These are phyloP conservation scores for Cyathus olla DNA, from an alignment of 1,284 basidiomycete species.

Conservation along the genomic window DNA sequence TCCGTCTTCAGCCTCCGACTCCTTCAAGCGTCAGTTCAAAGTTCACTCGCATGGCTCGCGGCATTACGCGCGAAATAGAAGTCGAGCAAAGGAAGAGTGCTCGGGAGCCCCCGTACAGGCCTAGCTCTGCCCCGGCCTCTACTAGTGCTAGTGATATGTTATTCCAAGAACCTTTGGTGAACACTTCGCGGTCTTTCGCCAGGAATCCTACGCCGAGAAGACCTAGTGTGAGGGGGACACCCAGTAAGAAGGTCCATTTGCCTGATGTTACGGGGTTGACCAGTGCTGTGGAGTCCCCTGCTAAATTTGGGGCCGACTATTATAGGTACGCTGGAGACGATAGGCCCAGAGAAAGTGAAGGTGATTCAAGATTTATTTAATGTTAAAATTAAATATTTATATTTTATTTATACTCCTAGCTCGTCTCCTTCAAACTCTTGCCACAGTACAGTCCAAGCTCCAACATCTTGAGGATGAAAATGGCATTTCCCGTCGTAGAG, in stretches of 20 bases:
- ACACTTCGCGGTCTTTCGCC: conserved; percentile 1
- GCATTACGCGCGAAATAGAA: conserved; percentile 64
- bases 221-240: conserved; percentile 22
- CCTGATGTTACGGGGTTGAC: conserved; percentile 87
- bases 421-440: conserved; percentile 70
- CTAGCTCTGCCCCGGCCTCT: conserved; percentile 13
- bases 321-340: conserved; percentile 57
- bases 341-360: conserved; percentile 68
- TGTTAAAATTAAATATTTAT: not conserved
- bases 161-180: not conserved
- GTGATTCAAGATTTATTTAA: conserved; percentile 40
- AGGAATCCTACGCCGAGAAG: conserved; percentile 27
- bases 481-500: conserved; percentile 78
- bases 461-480: conserved; percentile 85
- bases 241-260: conserved; percentile 57
- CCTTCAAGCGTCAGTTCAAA: conserved; percentile 62
- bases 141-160: conserved; percentile 39
- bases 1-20: conserved; percentile 67
- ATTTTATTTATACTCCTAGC: conserved; percentile 43
- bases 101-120: conserved; percentile 6
- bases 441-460: conserved; percentile 72
- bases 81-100: conserved; percentile 34
- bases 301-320: conserved; percentile 63
- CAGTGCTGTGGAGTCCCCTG: conserved; percentile 77
- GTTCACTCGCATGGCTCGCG: conserved; percentile 69